These are phyloP conservation scores for Suhomyces xylopsoci DNA, from an alignment of 805 yeast species.

Conservation along the genomic window DNA sequence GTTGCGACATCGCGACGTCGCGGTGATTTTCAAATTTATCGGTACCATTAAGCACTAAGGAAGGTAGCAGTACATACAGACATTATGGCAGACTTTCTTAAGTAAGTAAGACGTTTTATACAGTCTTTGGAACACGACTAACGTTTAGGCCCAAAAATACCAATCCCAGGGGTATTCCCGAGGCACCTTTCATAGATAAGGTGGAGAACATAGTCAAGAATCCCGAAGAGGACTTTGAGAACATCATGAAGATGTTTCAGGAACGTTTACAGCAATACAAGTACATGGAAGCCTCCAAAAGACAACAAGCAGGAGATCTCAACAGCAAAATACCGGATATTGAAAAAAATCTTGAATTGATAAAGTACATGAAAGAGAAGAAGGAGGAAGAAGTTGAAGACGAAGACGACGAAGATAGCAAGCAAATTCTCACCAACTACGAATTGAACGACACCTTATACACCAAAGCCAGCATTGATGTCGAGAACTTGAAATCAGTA, in stretches of 20 bases:
- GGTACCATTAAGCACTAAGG: not conserved
- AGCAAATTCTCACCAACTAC: conserved; percentile 58
- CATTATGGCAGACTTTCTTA: conserved; percentile 9
- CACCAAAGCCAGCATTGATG: conserved; percentile 72
- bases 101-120: conserved; percentile 6
- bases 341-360: conserved; percentile 75
- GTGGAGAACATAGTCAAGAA: conserved; percentile 72
- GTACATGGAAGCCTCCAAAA: conserved; percentile 69
- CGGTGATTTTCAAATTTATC: not conserved
- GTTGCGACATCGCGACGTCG: not conserved
- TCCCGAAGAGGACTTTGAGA: conserved; percentile 62
- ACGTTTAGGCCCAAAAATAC: conserved; percentile 49
- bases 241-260: conserved; percentile 71
- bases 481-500: conserved; percentile 56
- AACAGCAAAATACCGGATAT: conserved; percentile 86
- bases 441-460: conserved; percentile 91
- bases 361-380: conserved; percentile 54
- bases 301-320: conserved; percentile 49
- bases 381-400: conserved; percentile 32
- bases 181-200: conserved; percentile 88
- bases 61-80: not conserved
- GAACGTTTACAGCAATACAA: conserved; percentile 87
- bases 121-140: not conserved
- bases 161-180: conserved; percentile 95
- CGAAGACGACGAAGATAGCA: conserved; percentile 21